Percentiles rank a stretch among this genome's conserved stretches.
phyloP scores from a whole-genome alignment of 148 eudicot genomes.

The Tetragonia tetragonoides region DNA sequence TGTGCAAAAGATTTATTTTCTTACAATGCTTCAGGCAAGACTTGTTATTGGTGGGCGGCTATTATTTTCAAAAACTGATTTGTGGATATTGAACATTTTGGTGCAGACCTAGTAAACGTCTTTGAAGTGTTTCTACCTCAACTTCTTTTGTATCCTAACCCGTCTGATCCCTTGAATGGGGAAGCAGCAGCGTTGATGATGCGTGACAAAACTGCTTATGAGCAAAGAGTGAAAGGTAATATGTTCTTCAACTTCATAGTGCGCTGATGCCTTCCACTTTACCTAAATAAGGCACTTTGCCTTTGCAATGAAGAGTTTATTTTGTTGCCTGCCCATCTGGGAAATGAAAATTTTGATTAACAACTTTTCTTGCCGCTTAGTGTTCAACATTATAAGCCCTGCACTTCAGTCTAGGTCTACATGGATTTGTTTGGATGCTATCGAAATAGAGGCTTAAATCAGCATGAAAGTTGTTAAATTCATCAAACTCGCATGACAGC shows the following conservation, averaged over 20 bases:
- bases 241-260: not conserved
- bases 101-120: slow-evolving; percentile 77
- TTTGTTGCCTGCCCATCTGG: not conserved
- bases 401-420: not conserved
- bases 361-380: not conserved
- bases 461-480: not conserved
- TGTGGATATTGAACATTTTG: slow-evolving; percentile 12
- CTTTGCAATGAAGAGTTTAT: not conserved
- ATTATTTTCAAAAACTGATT: slow-evolving; percentile 10
- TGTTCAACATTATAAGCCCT: not conserved
- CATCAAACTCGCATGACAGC: not conserved
- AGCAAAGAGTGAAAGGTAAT: slow-evolving; percentile 77
- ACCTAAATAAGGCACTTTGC: too few relatives aligned
- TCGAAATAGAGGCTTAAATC: not conserved
- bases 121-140: slow-evolving; percentile 93
- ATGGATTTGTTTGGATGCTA: too few relatives aligned
- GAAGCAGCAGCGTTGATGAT: slow-evolving; percentile 89
- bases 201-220: slow-evolving; percentile 72
- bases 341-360: not conserved
- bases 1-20: not conserved
- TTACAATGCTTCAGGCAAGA: not conserved
- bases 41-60: not conserved
- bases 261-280: too few relatives aligned
- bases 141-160: slow-evolving; percentile 84
- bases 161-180: slow-evolving; percentile 88